These are phyloP conservation scores for Glycine latifolia DNA, from an alignment of 306 rosid genomes.

Conservation along the genomic window DNA sequence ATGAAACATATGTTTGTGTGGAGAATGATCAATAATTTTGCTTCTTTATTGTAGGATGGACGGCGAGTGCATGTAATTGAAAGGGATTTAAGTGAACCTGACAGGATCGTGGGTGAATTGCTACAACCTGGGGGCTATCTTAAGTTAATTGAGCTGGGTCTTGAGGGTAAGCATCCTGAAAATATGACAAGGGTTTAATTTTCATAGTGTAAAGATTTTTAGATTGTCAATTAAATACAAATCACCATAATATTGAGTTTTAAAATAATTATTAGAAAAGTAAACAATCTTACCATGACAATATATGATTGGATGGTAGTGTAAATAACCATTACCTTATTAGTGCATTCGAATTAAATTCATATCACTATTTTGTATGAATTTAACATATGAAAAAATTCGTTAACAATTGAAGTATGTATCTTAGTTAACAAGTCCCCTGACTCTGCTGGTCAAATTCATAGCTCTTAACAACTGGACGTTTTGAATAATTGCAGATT, in stretches of 20 bases:
- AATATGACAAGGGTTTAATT: not conserved
- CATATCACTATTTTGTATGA: not conserved
- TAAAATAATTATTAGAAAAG: not conserved
- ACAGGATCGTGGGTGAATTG: conserved; percentile 89
- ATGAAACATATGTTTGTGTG: conserved; percentile 28
- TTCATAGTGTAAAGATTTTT: not conserved
- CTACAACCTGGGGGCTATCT: conserved; percentile 93
- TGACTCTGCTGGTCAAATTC: conserved; percentile 17
- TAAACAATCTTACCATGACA: not conserved
- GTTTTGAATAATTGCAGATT: conserved; percentile 59
- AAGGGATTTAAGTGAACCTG: conserved; percentile 79
- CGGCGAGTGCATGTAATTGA: conserved; percentile 66
- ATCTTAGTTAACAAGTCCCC: not conserved
- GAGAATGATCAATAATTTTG: conserved; percentile 29
- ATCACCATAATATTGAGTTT: not conserved
- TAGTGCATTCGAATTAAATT: not conserved
- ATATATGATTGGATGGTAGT: not conserved
- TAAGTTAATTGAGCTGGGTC: conserved; percentile 76
- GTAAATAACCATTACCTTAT: not conserved
- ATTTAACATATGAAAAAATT: not conserved
- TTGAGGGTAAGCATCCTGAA: conserved; percentile 64
- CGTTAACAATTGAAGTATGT: not conserved
- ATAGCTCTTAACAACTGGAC: conserved; percentile 1
- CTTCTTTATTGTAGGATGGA: conserved; percentile 57
- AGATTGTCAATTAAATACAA: not conserved